Evolutionary conservation across 2,329 filamentous ascomycete genomes (phyloP).

Genomic region (Fusarium decemcellulare): DNA sequence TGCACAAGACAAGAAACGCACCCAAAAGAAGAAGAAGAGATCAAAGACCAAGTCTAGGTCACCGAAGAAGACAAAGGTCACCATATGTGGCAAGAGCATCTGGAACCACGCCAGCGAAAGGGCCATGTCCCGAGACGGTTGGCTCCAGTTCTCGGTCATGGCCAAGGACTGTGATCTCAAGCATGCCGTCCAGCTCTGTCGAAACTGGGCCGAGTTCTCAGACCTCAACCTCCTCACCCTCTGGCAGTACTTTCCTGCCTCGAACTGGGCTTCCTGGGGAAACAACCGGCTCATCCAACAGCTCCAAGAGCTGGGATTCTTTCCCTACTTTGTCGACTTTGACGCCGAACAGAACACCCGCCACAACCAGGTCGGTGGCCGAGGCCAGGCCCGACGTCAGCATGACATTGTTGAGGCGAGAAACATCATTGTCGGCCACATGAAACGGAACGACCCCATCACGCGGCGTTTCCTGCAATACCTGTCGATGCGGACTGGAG

Average conservation of each 20-base stretch:
- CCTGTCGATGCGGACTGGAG: conserved; percentile 44
- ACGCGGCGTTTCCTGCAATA: conserved; percentile 49
- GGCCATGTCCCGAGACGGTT: conserved; percentile 50
- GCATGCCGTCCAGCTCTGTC: conserved; percentile 47
- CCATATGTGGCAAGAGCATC: conserved; percentile 46
- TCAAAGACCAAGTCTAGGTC: conserved; percentile 1
- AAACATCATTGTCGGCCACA: conserved; percentile 47
- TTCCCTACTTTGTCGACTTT: conserved; percentile 47
- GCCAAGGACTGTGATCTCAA: conserved; percentile 48
- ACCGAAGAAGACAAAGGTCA: conserved; percentile 39
- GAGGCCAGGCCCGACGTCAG: conserved; percentile 39
- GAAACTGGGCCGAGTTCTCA: conserved; percentile 49
- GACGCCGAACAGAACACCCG: conserved; percentile 36
- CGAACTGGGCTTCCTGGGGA: conserved; percentile 46
- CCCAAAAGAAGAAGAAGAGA: background rate
- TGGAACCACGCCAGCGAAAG: conserved; percentile 49
- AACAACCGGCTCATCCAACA: conserved; percentile 41
- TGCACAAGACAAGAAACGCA: background rate
- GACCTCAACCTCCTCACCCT: conserved; percentile 45
- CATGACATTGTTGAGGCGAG: conserved; percentile 47
- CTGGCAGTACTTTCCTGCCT: conserved; percentile 48
- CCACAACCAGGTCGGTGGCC: conserved; percentile 36
- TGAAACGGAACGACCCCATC: conserved; percentile 48
- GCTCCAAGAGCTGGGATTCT: conserved; percentile 46
- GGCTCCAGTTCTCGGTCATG: conserved; percentile 50